Base-by-base conservation (phyloP, 2,329 filamentous ascomycete species). In the Lojkania enalia region DNA sequence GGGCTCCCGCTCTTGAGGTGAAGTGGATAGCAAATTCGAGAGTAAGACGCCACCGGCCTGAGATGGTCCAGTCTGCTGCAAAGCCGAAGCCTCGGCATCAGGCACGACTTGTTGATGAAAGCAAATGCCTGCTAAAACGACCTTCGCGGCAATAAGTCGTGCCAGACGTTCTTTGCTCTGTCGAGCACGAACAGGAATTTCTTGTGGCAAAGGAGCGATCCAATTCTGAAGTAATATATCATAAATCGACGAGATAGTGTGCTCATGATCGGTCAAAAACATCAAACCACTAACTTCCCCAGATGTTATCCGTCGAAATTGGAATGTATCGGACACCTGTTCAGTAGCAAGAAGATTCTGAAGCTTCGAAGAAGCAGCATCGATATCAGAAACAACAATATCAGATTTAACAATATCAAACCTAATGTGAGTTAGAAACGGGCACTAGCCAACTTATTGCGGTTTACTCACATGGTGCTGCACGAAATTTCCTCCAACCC, bases 111-210 rank as follows among this genome's bases (percentile, higher is more conserved):
- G 23, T 27, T 7, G 36, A 3, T 46, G 49, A 19, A 64, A 20
- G n/a, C 56, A 54, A 13, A 30, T 47, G 35, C 65, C 69, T 23
- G 71, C 64, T 4, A 76, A 51, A 2, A 64, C 50, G 2, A 74
- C 35, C 32, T 74, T 66, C 4, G 66, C 61, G 12, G 73, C 69
- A 13, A 71, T 40, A 3, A 56, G 59, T 23, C 66, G 58, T n/a
- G 61, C 62, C 13, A 67, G 49, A 14, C 55, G 52, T 50, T 70
- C 67, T 31, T 63, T 63, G 4, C 30, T 49, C 44, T 64, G 57
- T 5, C 67, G 61, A 23, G 64, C 43, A 20, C 51, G 51, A 16
- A 49, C 42, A 3, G 67, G 50, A 1, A 64, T 52, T 4, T 55
- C 40, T 5, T 33, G 9, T 4, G 66, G 61, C 21, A 71, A 40